phyloP scores from a whole-genome alignment of 2,329 filamentous ascomycete species.

The Trichoderma hamatum region DNA sequence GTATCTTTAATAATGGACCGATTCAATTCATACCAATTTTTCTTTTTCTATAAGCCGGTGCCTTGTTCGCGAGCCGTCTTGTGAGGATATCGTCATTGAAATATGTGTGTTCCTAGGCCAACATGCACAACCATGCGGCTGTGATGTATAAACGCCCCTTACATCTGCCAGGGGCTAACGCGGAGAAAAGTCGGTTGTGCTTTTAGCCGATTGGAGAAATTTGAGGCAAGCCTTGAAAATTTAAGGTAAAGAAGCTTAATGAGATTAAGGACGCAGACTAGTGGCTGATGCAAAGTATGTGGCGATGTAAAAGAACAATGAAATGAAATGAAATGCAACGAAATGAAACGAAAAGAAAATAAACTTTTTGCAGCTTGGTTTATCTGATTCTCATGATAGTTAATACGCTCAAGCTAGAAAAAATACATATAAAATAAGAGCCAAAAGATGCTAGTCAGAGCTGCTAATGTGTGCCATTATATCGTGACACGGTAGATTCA shows the following conservation, averaged over 20 bases:
- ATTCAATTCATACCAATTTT: conserved; percentile 6
- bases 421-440: neutral
- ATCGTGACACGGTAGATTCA: too few species aligned
- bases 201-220: neutral
- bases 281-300: neutral
- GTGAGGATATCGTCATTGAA: neutral
- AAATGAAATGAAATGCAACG: too few species aligned
- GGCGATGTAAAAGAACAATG: neutral
- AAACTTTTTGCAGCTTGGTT: too few species aligned
- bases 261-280: neutral
- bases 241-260: conserved; percentile 21
- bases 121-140: neutral
- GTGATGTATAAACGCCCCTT: neutral
- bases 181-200: conserved; percentile 7
- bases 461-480: neutral
- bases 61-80: neutral
- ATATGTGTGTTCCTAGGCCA: neutral
- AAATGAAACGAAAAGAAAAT: too few species aligned
- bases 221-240: conserved; percentile 4
- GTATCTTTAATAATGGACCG: conserved; percentile 25
- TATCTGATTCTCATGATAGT: too few species aligned
- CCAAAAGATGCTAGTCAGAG: neutral
- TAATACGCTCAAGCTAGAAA: too few species aligned
- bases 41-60: neutral
- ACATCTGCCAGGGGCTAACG: neutral